These are phyloP conservation scores for Lotmaria passim DNA, from an alignment of 208 protist genomes.

Conservation along the genomic window DNA sequence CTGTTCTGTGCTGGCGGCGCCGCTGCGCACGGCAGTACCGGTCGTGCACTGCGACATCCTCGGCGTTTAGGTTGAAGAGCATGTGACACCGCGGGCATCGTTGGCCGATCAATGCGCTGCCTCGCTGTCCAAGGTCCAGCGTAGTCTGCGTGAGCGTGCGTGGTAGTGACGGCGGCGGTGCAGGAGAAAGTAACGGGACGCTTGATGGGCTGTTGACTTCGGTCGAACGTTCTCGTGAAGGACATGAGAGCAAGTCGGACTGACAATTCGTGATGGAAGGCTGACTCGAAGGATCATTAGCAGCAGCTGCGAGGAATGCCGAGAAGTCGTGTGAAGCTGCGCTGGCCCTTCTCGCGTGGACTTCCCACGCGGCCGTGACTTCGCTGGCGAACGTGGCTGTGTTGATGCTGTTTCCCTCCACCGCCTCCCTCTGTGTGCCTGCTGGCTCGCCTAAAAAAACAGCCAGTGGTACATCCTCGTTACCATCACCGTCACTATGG, in stretches of 20 bases:
- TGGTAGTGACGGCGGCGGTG: background rate
- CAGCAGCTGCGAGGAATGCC: no score
- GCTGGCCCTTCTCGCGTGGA: no score
- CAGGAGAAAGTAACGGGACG: background rate
- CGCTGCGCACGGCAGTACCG: slow-evolving; percentile 38
- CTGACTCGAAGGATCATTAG: no score
- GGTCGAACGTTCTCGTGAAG: no score
- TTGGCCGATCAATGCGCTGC: slow-evolving; percentile 27
- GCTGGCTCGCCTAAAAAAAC: background rate
- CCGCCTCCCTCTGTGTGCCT: background rate
- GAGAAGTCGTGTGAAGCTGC: no score
- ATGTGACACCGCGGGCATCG: slow-evolving; percentile 65
- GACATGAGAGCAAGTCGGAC: no score
- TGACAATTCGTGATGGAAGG: no score
- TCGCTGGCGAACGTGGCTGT: background rate
- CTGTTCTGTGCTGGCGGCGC: background rate
- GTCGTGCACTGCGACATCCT: slow-evolving; percentile 60
- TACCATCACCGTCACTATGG: background rate
- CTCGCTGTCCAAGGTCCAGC: slow-evolving; percentile 74
- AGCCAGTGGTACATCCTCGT: slow-evolving; percentile 13
- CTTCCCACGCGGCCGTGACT: background rate
- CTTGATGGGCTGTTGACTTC: no score
- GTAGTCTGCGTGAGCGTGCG: slow-evolving; percentile 58
- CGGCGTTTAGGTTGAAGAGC: slow-evolving; percentile 53
- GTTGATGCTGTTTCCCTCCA: background rate